Evolutionary conservation across 306 rosid genomes (phyloP), one percentile per base, ranked within the genome.

Genomic region (Cotoneaster glaucophyllus): DNA sequence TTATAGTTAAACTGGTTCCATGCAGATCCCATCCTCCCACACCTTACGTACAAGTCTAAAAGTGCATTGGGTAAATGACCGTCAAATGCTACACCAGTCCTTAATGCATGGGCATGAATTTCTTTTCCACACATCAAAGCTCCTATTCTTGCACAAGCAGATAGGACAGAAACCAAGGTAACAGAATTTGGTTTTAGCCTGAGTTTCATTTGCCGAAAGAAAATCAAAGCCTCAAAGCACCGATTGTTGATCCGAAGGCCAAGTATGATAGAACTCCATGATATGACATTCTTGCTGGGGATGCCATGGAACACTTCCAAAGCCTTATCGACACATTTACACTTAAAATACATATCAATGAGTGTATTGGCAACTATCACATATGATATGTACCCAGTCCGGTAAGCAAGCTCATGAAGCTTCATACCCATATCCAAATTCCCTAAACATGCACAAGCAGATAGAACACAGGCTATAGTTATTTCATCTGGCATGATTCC

Each of bases 101-200:
- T 86, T 77, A 94, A 78, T n/a, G 91, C 95, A 86, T 94, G 85
- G 29, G 96, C 96, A 81, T 94, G 98, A 82, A 91, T 88, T 85
- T 91, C 97, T 85, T 91, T 90, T 69, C 98, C 97, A 73, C 89
- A 79, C 69, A 81, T 83, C 77, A 88, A 80, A 81, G 95, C 96
- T 82, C 97, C 97, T 81, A 91, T 85, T 84, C 97, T 85, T 74
- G 87, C 85, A 85, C 93, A 94, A 52, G 91, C 95, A 39, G 97
- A 86, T 44, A 94, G 78, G 45, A 82, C 83, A 63, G 91, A 73
- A 74, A 91, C 77, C 65, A 94, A 75, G 67, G 96, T 88, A 41
- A 94, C 82, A 34, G 83, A 94, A 79, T 88, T 94, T 58, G 96
- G 98, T 79, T 87, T 88, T 28, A 85, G 83, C 32, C 73, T 71